phyloP scores from a whole-genome alignment of 345 rosid species.

The Salix arbutifolia region DNA sequence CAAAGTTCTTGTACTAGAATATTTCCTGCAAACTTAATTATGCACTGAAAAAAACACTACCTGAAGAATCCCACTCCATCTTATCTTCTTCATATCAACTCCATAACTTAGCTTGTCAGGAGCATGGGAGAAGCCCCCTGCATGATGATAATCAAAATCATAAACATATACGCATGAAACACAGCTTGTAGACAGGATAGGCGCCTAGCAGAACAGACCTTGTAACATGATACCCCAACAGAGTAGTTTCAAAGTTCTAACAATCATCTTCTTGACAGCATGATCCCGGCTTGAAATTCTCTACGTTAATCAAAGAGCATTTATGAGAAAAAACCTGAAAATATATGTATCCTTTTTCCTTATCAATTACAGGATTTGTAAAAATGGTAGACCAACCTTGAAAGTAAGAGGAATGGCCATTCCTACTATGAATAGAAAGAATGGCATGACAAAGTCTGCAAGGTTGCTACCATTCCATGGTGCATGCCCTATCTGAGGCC shows the following conservation, averaged over 20 bases:
- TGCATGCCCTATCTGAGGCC: constrained; percentile 81
- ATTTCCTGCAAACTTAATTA: background rate
- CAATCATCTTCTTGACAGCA: constrained; percentile 54
- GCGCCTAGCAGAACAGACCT: constrained; percentile 36
- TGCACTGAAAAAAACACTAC: constrained; percentile 25
- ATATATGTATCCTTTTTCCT: background rate
- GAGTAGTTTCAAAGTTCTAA: constrained; percentile 72
- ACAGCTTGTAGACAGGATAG: background rate
- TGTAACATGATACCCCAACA: constrained; percentile 91
- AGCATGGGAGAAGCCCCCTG: constrained; percentile 90
- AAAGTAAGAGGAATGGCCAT: constrained; percentile 83
- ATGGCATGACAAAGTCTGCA: constrained; percentile 96
- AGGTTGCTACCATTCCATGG: constrained; percentile 90
- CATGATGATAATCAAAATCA: constrained; percentile 9
- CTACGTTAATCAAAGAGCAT: constrained; percentile 26
- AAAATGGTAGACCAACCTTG: constrained; percentile 39
- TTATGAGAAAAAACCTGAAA: background rate
- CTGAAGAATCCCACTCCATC: constrained; percentile 94
- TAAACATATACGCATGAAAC: background rate
- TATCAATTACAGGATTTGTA: background rate
- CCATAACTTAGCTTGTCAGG: constrained; percentile 73
- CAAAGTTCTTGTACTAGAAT: background rate
- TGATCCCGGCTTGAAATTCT: constrained; percentile 34
- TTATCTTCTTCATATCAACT: constrained; percentile 65
- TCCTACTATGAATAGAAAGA: constrained; percentile 86